Evolutionary conservation across 208 protist genomes (phyloP).

Genomic region (Leishmania lainsoni): DNA sequence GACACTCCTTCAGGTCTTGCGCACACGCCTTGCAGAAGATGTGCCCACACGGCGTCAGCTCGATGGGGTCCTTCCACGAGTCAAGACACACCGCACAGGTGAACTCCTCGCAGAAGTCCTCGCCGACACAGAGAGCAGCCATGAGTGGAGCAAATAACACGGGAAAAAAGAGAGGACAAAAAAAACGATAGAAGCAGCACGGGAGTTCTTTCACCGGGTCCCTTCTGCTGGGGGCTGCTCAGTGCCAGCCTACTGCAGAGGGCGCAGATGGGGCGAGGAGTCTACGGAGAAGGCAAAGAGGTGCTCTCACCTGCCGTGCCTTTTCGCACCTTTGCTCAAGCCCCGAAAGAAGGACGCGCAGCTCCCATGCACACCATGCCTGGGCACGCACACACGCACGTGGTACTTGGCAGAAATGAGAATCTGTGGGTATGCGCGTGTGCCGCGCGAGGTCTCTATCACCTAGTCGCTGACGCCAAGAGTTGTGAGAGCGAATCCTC

Average conservation of each 20-base stretch:
- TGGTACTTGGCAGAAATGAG: not conserved
- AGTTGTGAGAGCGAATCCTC: not conserved
- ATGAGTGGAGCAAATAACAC: not conserved
- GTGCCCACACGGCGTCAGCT: conserved; percentile 46
- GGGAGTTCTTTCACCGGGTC: not conserved
- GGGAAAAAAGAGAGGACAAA: not conserved
- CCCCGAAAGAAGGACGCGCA: not conserved
- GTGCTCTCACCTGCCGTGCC: not conserved
- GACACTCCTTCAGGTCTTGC: conserved; percentile 41
- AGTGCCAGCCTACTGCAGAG: not conserved
- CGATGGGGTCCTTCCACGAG: conserved; percentile 67
- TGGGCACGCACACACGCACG: not conserved
- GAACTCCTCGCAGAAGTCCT: conserved; percentile 72
- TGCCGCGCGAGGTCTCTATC: not conserved
- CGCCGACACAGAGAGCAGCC: conserved; percentile 37
- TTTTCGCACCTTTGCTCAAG: not conserved
- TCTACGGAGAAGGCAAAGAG: not conserved
- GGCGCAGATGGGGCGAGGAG: not conserved
- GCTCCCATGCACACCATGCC: not conserved
- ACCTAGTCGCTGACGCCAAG: not conserved
- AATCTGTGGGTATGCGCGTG: not conserved
- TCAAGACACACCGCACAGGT: conserved; percentile 75
- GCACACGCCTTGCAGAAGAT: conserved; percentile 72
- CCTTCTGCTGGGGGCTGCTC: not conserved
- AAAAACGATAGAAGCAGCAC: not conserved